Evolutionary conservation across 306 rosid genomes (phyloP), one percentile per base, ranked within the genome.

Genomic region (Fragaria nilgerrensis): DNA sequence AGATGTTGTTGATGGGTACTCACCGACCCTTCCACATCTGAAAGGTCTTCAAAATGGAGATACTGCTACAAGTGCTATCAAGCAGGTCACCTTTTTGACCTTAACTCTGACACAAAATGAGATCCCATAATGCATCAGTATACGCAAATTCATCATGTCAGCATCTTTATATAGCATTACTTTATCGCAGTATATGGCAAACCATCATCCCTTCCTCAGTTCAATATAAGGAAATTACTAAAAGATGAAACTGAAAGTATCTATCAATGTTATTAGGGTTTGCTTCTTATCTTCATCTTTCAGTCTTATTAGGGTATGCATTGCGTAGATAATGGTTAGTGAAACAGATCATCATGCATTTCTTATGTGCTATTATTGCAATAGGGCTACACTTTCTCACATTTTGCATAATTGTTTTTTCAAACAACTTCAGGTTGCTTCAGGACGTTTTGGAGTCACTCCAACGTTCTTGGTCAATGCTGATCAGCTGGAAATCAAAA

Each of bases 11-110:
- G 99, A 95, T 87, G 99, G 99, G 76, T 95, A 95, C 87, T 95
- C 99, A 69, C 89, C 99, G 4, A 95, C 99, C 72, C 91, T 95
- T 73, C 99, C 99, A 53, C 99, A 95, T 85, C 97, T 95, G 76
- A 95, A 95, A 85, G 99, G 99, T 86, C 99, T 95, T 87, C 97
- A 95, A 88, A 95, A 95, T 82, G 99, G 99, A 77, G 99, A 95
- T 82, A 95, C 96, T 70, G 99, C 99, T 79, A 95, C 99, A 59
- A 95, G 99, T 89, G 93, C 99, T 77, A 95, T 95, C 84, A 95
- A 95, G 86, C 99, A 95, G 99, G 99, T 92, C 47, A 72, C 77
- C 65, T 43, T 75, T 20, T 81, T 81, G 76, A 80, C 77, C 58
- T 82, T 80, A 69, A 44, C 29, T 61, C 74, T 29, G 53, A 71